Evolutionary conservation across 495 filamentous ascomycete species (phyloP).

Genomic region (Extremus antarcticus): DNA sequence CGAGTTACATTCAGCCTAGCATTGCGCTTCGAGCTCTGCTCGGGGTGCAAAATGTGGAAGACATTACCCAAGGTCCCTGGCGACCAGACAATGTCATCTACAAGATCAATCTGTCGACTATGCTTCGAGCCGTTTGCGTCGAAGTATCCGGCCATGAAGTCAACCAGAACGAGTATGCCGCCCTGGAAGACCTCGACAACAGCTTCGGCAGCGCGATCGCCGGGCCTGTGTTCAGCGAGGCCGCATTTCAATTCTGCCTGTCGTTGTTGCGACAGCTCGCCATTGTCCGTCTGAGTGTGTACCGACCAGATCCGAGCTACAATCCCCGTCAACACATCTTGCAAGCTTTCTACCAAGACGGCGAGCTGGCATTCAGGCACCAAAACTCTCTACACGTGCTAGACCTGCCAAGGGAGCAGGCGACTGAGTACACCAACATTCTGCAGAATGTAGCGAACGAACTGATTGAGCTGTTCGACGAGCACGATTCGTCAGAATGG

Average conservation of each 20-base stretch:
- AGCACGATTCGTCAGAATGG: neutral
- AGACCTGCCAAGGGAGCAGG: neutral
- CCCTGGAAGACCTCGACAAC: neutral
- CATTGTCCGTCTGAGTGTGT: constrained; percentile 1
- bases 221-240: neutral
- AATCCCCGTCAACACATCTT: neutral
- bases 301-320: neutral
- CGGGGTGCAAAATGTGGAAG: constrained; percentile 1
- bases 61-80: constrained; percentile 11
- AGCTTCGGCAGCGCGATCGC: constrained; percentile 8
- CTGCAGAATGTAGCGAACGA: neutral
- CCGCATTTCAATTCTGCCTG: neutral
- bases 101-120: constrained; percentile 18
- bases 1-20: constrained; percentile 14
- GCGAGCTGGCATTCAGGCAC: neutral
- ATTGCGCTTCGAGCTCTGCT: constrained; percentile 16
- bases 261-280: constrained; percentile 6
- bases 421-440: neutral
- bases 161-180: constrained; percentile 1
- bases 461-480: constrained; percentile 1
- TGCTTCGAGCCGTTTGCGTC: constrained; percentile 9
- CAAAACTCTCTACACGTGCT: constrained; percentile 3
- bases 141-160: neutral
- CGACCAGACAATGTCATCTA: constrained; percentile 19
- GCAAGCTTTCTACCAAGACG: constrained; percentile 10